Percentiles rank a stretch among this genome's conserved stretches.
phyloP scores from a whole-genome alignment of 176 grass and related monocot species.

The Stipa capillata region DNA sequence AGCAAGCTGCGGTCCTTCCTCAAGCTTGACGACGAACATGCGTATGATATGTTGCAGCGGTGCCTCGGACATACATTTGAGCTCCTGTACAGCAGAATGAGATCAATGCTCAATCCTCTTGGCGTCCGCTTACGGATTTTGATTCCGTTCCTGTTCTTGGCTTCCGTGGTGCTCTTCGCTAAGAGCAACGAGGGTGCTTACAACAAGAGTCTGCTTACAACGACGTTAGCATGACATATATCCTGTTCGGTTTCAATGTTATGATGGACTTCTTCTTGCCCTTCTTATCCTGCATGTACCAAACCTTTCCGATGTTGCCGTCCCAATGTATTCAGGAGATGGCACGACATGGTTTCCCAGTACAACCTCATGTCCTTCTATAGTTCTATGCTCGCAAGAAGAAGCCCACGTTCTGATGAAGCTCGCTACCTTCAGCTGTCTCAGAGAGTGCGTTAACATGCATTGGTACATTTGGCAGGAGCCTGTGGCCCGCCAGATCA shows the following conservation, averaged over 20 bases:
- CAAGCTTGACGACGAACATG: neutral
- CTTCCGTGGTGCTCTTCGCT: neutral
- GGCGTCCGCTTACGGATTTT: no score
- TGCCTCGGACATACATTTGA: neutral
- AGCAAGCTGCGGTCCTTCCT: neutral
- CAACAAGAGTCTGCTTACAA: no score
- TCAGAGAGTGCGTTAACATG: no score
- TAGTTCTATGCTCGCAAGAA: no score
- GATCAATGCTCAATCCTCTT: neutral
- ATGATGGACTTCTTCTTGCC: neutral
- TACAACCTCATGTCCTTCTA: no score
- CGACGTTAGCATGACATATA: neutral
- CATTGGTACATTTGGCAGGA: neutral
- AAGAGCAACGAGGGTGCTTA: neutral
- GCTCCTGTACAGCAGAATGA: neutral
- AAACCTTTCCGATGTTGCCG: no score
- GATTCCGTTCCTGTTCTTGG: neutral
- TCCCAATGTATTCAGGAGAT: no score
- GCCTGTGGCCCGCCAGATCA: neutral
- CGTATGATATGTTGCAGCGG: neutral
- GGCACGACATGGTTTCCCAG: no score
- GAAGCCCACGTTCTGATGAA: no score
- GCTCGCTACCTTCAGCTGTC: no score
- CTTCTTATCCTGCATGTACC: rapidly evolving
- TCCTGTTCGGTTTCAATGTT: neutral